phyloP scores from a whole-genome alignment of 345 rosid species.

The Aquilaria sinensis region DNA sequence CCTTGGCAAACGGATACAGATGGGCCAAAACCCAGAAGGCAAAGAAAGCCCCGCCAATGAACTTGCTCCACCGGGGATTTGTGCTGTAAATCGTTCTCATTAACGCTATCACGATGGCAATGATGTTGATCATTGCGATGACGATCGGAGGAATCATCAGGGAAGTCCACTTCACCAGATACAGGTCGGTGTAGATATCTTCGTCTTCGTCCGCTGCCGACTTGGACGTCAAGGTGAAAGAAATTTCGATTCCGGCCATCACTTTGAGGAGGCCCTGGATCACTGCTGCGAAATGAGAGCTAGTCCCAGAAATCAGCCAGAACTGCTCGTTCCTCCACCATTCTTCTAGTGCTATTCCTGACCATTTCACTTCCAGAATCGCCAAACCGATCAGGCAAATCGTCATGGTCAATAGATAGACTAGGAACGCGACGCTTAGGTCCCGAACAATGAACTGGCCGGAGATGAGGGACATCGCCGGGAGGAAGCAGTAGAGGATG shows the following conservation, averaged over 20 bases:
- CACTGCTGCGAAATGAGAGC: slow-evolving; percentile 87
- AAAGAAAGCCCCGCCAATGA: slow-evolving; percentile 88
- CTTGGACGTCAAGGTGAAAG: slow-evolving; percentile 85
- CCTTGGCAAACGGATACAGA: slow-evolving; percentile 92
- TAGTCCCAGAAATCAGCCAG: slow-evolving; percentile 90
- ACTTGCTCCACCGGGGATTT: slow-evolving; percentile 73
- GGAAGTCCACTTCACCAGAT: slow-evolving; percentile 84
- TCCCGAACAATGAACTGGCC: slow-evolving; percentile 77
- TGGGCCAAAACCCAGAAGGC: slow-evolving; percentile 96
- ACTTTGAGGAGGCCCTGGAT: slow-evolving; percentile 83
- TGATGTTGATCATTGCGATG: slow-evolving; percentile 81
- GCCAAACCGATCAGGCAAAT: slow-evolving; percentile 64
- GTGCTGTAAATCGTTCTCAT: slow-evolving; percentile 61
- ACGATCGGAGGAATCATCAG: slow-evolving; percentile 88
- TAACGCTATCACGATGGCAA: slow-evolving; percentile 67
- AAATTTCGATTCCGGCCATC: slow-evolving; percentile 85
- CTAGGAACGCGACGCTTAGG: slow-evolving; percentile 46
- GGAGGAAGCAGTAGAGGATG: slow-evolving; percentile 86
- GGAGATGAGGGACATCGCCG: slow-evolving; percentile 88
- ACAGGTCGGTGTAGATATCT: slow-evolving; percentile 70
- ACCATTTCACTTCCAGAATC: slow-evolving; percentile 82
- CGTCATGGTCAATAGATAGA: slow-evolving; percentile 61
- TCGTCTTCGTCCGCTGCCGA: slow-evolving; percentile 68
- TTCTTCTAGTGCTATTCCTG: slow-evolving; percentile 73
- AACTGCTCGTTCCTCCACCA: slow-evolving; percentile 99